Percentiles rank a stretch among this genome's conserved stretches.
These are phyloP conservation scores for Sordariomycetes sp. DNA, from an alignment of 2,329 filamentous ascomycete species.

Conservation along the genomic window DNA sequence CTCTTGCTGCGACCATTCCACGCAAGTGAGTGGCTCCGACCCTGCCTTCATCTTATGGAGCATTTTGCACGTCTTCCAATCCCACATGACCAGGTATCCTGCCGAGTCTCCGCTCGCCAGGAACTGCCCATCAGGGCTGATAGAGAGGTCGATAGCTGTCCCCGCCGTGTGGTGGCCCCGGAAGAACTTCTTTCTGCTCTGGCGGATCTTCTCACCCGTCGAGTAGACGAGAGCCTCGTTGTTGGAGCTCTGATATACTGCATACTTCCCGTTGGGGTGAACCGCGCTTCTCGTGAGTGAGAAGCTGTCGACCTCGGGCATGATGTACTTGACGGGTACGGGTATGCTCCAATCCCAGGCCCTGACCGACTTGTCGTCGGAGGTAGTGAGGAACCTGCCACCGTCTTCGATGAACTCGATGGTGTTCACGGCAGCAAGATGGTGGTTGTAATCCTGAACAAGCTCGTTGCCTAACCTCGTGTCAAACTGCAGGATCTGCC, in stretches of 20 bases:
- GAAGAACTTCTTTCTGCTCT: conserved; percentile 96
- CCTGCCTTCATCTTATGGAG: conserved; percentile 89
- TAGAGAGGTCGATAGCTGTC: conserved; percentile 79
- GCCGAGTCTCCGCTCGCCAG: conserved; percentile 77
- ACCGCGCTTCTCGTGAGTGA: conserved; percentile 76
- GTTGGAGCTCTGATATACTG: conserved; percentile 86
- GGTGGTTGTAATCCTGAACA: conserved; percentile 97
- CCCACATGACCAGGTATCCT: conserved; percentile 92
- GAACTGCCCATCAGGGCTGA: conserved; percentile 87
- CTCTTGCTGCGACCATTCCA: conserved; percentile 97
- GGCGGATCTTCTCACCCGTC: conserved; percentile 87
- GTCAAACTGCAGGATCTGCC: conserved; percentile 98
- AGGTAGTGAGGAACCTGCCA: conserved; percentile 93
- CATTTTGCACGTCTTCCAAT: conserved; percentile 99
- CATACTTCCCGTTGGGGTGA: conserved; percentile 87
- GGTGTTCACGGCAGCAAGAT: conserved; percentile 94
- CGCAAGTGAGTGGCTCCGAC: conserved; percentile 71
- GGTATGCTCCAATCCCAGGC: conserved; percentile 99
- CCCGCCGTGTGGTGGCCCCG: conserved; percentile 93
- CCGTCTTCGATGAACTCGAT: conserved; percentile 93
- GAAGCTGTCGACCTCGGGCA: conserved; percentile 93
- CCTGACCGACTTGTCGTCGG: conserved; percentile 89
- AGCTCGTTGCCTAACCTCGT: conserved; percentile 65
- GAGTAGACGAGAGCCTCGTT: conserved; percentile 97
- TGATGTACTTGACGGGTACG: conserved; percentile 93